Evolutionary conservation across 202 grass and related monocot genomes (phyloP), one percentile per base, ranked within the genome.

Genomic region (Bolboschoenoplectus hybrid): DNA sequence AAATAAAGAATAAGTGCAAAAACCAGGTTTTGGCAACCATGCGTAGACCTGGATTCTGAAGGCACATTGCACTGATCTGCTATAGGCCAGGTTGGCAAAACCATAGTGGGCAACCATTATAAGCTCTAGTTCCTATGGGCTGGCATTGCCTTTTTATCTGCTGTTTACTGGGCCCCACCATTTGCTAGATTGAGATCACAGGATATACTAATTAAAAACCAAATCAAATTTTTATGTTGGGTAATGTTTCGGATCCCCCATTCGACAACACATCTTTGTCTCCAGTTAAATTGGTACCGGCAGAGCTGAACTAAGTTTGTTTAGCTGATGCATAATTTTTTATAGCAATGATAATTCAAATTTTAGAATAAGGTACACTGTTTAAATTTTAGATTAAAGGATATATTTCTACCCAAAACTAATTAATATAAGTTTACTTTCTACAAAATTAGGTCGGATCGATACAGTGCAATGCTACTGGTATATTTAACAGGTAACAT

Each of bases 111-210:
- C 60, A 64, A 63, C 74, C 85, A 69, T 56, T 47, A 62, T 36
- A 56, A 81, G 14, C n/a, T 70, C 49, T 81, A 68, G 85, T 67
- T 86, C 80, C 73, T 45, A 78, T 88, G 74, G 36, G 91, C 91
- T 94, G 91, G 88, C 85, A 89, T 83, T 53, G 82, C 41, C 41
- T 58, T 78, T 92, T 67, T 82, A 63, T 69, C 83, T 69, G 66
- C 87, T 79, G 75, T 55, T 74, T 9, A 38, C 1, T 74, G 87
- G 86, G 75, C 26, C 89, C 86, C 88, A 87, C 85, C 81, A 66
- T 17, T 84, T 79, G 35, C 52, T 40, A 79, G 75, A 79, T 60
- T 58, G 69, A 79, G 75, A 60, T 79, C 52, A 60, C 36, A 79
- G 75, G 75, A 79, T 79, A 60, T 79, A 79, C 52, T 79, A 78